Base-by-base conservation (phyloP, 805 yeast genomes). In the Sugiyamaella smithiae region DNA sequence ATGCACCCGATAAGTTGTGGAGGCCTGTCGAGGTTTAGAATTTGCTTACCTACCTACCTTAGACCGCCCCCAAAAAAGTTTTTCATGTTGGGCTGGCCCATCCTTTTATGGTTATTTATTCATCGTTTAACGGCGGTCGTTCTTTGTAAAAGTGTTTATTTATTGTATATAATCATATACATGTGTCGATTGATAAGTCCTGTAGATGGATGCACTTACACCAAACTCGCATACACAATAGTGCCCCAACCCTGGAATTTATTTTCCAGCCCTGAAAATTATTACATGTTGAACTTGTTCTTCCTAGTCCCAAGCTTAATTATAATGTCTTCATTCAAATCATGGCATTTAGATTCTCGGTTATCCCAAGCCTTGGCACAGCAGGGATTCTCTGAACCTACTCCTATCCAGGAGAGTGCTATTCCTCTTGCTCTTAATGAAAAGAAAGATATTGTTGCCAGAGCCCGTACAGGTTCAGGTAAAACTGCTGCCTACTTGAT, bases 381-480 rank as follows among this genome's bases (percentile, higher is more conserved):
- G 59, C 68, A 84, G 37, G 96, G 95, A 3, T 89, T 82, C 71
- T 78, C 76, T 46, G 81, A 84, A 62, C 98, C 99, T 7, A 93
- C 98, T 1, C 75, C 88, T 49, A 85, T 93, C 47, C 99, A 93
- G 69, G 78, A 95, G 6, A 83, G 82, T 62, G 85, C 96, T n/a
- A 88, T 93, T 51, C 96, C 95, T 37, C 70, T 93, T 43, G 97
- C 99, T 0, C 69, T 93, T 46, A 85, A 88, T 55, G 93, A 91
- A 57, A 86, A 84, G 63, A 84, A 89, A 70, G 97, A 91, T 65
- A 85, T 91, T 55, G 84, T 91, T 41, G 97, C 97, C 32, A 83
- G 86, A 63, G 97, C 98, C 5, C 81, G 88, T 22, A 91, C 99
- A 0, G 99, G 99, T 3, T 85, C 96, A 6, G 98, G 98, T 56